Evolutionary conservation across 306 rosid species (phyloP), one percentile per base, ranked within the genome.

Genomic region (Leucaena leucocephala): DNA sequence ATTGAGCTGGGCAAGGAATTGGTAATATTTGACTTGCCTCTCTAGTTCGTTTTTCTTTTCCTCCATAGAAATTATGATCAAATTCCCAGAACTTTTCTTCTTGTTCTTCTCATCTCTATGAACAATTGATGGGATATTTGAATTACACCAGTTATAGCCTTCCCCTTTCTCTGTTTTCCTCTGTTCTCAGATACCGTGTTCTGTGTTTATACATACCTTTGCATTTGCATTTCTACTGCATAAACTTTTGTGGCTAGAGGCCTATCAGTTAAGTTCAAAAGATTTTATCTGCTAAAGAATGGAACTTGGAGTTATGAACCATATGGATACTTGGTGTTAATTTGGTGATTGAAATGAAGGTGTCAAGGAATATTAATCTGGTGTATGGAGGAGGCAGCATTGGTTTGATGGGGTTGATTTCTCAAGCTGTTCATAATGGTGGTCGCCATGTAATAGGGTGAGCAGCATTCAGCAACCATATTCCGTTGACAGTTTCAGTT

Each of bases 301-400:
- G 33, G 33, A 35, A 49, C 4, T 58, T 27, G 61, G 34, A 75
- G 0, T 33, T 33, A 5, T 6, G 7, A 71, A 77, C 39, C 44
- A 7, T 72, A 66, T 72, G 63, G 3, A 36, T 59, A 10, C 38
- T 72, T 39, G 3, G 5, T 68, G 6, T 22, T 27, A 27, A 27
- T 27, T 52, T 67, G 67, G 45, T 69, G 78, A 74, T 54, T 64
- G 10, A 1, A 77, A 58, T 58, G 35, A 58, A 91, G 97, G 97
- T 91, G 76, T 81, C 87, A 48, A 89, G 90, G 78, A 78, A 89
- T 80, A 91, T 89, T 80, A 93, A 91, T 84, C 76, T 91, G 83
- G 97, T 91, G 63, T 91, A 91, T 78, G 97, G 97, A 77, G 97
- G 97, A 76, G 97, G 97, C 5, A 91, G 97, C 80, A 81, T 91